phyloP scores from a whole-genome alignment of 305 asterid genomes.

The Solanum hybrid region DNA sequence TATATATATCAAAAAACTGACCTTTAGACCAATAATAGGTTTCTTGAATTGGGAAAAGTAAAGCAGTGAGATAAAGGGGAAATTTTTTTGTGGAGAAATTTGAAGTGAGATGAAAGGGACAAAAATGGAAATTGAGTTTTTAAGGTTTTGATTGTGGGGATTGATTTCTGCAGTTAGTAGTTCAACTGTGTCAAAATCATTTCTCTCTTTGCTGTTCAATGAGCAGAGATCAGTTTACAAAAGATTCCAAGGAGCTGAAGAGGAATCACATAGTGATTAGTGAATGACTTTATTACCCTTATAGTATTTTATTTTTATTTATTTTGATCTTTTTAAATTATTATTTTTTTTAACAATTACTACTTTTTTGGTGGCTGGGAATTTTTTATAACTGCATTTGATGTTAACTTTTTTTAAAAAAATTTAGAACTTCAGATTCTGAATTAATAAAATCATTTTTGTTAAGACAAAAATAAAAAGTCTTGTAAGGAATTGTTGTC shows the following conservation, averaged over 20 bases:
- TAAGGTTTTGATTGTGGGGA: background rate
- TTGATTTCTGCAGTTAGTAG: background rate
- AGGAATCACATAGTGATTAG: background rate
- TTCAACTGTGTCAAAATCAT: background rate
- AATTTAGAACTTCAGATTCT: background rate
- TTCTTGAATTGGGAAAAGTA: background rate
- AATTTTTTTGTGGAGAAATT: background rate
- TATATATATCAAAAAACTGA: background rate
- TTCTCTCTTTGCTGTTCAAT: background rate
- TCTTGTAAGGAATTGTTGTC: background rate
- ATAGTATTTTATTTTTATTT: background rate
- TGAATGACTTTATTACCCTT: background rate
- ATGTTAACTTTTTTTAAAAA: background rate
- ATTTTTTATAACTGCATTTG: background rate
- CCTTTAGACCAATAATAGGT: background rate
- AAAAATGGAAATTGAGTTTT: conserved; percentile 1
- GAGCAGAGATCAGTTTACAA: background rate
- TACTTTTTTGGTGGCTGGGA: background rate
- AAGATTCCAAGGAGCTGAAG: background rate
- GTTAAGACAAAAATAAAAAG: background rate
- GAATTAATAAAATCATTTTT: background rate
- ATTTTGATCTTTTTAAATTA: background rate
- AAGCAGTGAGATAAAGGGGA: background rate
- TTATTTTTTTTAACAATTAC: background rate
- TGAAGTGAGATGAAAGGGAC: background rate